Percentiles rank a stretch among this genome's conserved stretches.
Conservation (phyloP, 2,329 filamentous ascomycete genomes). For the Claviceps purpurea region DNA sequence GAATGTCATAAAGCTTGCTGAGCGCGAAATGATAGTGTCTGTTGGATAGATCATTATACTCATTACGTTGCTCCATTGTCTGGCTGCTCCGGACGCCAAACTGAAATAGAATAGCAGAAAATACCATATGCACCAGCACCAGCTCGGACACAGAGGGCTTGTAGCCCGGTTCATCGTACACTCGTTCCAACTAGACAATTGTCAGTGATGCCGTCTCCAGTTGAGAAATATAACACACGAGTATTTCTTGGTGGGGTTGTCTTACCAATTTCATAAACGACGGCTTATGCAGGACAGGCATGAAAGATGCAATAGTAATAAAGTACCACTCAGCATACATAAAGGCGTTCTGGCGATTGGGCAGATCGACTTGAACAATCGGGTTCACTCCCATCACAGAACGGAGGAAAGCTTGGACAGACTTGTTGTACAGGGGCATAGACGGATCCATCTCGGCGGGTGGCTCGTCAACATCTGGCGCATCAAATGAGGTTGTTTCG, state of each 20-base stretch:
- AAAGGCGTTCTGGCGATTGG: slow-evolving; percentile 49
- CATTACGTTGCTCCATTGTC: slow-evolving; percentile 36
- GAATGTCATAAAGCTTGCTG: slow-evolving; percentile 52
- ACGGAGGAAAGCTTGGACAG: slow-evolving; percentile 55
- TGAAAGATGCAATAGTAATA: slow-evolving; percentile 54
- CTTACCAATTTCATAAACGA: slow-evolving; percentile 55
- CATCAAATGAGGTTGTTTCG: slow-evolving; percentile 61
- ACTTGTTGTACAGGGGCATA: slow-evolving; percentile 52
- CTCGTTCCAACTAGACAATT: slow-evolving; percentile 36
- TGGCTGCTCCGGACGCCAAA: slow-evolving; percentile 57
- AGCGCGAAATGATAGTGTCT: slow-evolving; percentile 67
- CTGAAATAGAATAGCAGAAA: slow-evolving; percentile 67
- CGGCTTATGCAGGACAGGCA: slow-evolving; percentile 65
- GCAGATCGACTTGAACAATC: slow-evolving; percentile 44
- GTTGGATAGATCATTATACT: slow-evolving; percentile 53
- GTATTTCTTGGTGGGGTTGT: slow-evolving; percentile 2
- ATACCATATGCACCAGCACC: slow-evolving; percentile 65
- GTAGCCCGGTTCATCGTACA: slow-evolving; percentile 58
- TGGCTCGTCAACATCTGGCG: slow-evolving; percentile 49
- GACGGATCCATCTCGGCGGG: slow-evolving; percentile 22
- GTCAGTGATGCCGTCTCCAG: not conserved
- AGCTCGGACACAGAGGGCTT: slow-evolving; percentile 49
- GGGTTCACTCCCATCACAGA: slow-evolving; percentile 50
- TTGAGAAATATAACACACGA: not conserved
- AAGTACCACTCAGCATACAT: slow-evolving; percentile 67